Base-by-base conservation (phyloP, 163 green algal genomes). In the Trebouxiophyceae sp. region DNA sequence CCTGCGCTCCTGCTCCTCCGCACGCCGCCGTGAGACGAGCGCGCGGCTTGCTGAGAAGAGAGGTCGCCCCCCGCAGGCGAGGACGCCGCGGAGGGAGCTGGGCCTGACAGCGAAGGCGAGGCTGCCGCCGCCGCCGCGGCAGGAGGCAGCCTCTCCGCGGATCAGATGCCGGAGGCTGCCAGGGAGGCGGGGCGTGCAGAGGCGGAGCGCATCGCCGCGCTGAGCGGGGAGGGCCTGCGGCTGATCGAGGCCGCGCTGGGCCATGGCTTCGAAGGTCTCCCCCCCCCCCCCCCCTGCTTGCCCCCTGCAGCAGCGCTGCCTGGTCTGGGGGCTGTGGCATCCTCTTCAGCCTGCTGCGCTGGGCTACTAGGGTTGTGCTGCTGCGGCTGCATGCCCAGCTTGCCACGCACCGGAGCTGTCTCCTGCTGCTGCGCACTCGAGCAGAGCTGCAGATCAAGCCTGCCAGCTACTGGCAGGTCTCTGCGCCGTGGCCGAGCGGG, bases 101-200 rank as follows among this genome's bases (percentile, higher is more conserved):
- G n/a, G n/a, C n/a, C n/a, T n/a, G n/a, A 28, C 29, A n/a, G 5
- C 29, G 23, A 19, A 50, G 29, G 32, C 60, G 24, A 33, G 27
- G 63, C 34, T 33, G 63, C 16, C 33, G 30, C 7, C 32, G 47
- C 39, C 34, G 63, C 45, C 58, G 33, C 33, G 46, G 47, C 12
- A 50, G 16, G 39, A 50, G 39, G 39, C 23, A 63, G 57, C 22
- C 32, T 31, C 4, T 27, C 30, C 16, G 8, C 30, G 57, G 23
- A n/a, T 31, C 30, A 47, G 30, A 26, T 22, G 8, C 20, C 3
- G 28, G 16, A 63, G 32, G 57, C 8, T 47, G 30, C 54, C n/a
- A 29, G 24, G 5, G 27, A 34, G 19, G n/a, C 29, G 2, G 29
- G 16, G 2, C 57, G 27, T 12, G 31, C 46, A 19, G 23, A 39